Base-by-base conservation (phyloP, 805 yeast species). In the Kregervanrija delftensis region DNA sequence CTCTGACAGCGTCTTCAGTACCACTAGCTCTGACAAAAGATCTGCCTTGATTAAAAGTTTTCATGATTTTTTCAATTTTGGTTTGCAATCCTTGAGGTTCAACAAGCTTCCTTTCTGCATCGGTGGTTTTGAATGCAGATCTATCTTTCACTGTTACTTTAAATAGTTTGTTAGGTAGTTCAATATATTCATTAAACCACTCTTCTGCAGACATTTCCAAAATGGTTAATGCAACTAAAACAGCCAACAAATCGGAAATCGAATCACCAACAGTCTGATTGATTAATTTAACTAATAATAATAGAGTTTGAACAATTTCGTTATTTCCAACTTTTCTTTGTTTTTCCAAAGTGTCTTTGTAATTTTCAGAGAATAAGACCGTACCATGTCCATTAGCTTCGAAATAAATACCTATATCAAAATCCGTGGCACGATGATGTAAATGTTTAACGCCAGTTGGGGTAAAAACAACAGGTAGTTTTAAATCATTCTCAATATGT, bases 361-460 rank as follows among this genome's bases (percentile, higher is more conserved):
- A 77, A 11, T 66, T 61, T 1, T 77, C 72, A 4, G 86, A 79
- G 60, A 93, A 93, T 15, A 88, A 71, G 6, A 91, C 95, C 0
- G 99, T 93, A 11, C 99, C 99, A 60, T 93, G 99, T n/a, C 99
- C 99, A 61, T 93, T 93, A 43, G 99, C 99, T 68, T 93, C 99
- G 56, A 93, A 93, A 66, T 93, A 93, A 12, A 93, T 81, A 22
- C 99, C 99, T 49, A 91, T 74, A 57, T 89, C 98, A 58, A 77
- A 93, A 37, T 79, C 73, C 48, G 75, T 78, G 1, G 95, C 93
- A 41, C 89, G 95, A 58, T 91, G 97, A 61, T 93, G 99, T 51
- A 93, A 70, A 66, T 93, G 96, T 65, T 93, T 93, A 33, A 93
- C 99, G 35, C 99, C 99, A 2, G 99, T 93, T 37, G 96, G 83